Evolutionary conservation across 805 yeast genomes (phyloP).

Genomic region (Komagataella pseudopastoris): DNA sequence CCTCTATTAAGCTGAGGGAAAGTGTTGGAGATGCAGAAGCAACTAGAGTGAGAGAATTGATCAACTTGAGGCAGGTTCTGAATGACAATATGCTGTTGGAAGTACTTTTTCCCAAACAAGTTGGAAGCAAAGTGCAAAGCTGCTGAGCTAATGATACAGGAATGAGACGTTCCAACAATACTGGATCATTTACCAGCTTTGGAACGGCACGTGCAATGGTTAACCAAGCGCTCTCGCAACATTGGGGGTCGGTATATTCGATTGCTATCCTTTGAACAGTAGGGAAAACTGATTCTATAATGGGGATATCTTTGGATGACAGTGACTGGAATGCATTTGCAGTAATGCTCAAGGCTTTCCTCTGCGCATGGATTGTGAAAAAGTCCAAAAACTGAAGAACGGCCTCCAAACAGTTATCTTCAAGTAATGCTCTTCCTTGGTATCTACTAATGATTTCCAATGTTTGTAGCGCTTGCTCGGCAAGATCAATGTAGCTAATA

Average conservation of each 20-base stretch:
- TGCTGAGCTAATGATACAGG: slow-evolving; percentile 20
- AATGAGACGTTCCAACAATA: slow-evolving; percentile 29
- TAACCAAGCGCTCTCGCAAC: slow-evolving; percentile 52
- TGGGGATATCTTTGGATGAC: not conserved
- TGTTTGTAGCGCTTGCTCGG: slow-evolving; percentile 80
- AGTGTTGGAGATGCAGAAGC: slow-evolving; percentile 28
- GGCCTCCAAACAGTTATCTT: slow-evolving; percentile 47
- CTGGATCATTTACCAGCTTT: slow-evolving; percentile 30
- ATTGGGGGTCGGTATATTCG: slow-evolving; percentile 41
- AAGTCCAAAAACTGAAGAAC: slow-evolving; percentile 73
- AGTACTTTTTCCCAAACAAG: slow-evolving; percentile 14
- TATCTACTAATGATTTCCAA: slow-evolving; percentile 52
- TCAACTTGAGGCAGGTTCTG: slow-evolving; percentile 24
- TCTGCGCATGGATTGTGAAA: slow-evolving; percentile 78
- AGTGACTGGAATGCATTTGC: slow-evolving; percentile 41
- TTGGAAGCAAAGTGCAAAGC: slow-evolving; percentile 13
- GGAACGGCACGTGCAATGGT: slow-evolving; percentile 45
- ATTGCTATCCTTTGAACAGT: slow-evolving; percentile 41
- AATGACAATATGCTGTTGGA: slow-evolving; percentile 16
- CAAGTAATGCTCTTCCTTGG: slow-evolving; percentile 35
- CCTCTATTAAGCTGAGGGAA: slow-evolving; percentile 30
- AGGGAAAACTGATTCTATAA: slow-evolving; percentile 28
- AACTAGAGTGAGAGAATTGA: slow-evolving; percentile 30
- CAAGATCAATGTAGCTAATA: slow-evolving; percentile 75
- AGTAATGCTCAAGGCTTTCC: slow-evolving; percentile 62